Conservation (phyloP, 495 filamentous ascomycete genomes). For the Talaromyces liani region DNA sequence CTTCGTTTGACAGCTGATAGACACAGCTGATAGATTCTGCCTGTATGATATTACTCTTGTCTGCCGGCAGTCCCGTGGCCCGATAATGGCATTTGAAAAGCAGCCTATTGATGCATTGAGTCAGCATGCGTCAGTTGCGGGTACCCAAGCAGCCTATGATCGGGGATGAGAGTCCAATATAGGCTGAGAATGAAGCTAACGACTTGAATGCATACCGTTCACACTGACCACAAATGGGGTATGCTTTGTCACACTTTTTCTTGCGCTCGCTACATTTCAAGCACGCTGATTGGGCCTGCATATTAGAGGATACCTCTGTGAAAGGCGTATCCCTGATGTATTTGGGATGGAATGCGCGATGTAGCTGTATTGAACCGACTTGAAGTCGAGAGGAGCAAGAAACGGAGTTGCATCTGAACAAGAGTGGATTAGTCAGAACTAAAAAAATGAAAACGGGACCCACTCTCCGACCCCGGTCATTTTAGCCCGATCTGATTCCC, state of each 20-base stretch:
- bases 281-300: neutral
- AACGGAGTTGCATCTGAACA: neutral
- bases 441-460: neutral
- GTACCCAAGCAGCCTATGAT: neutral
- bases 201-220: neutral
- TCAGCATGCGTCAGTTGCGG: neutral
- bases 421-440: neutral
- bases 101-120: neutral
- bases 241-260: conserved; percentile 5
- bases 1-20: neutral
- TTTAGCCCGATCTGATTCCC: neutral
- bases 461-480: neutral
- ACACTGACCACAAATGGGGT: neutral
- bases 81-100: conserved; percentile 5
- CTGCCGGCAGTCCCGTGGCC: neutral
- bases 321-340: no score
- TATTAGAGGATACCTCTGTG: neutral
- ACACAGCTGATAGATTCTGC: neutral
- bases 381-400: neutral
- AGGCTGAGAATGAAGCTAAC: neutral
- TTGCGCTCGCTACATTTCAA: conserved; percentile 3
- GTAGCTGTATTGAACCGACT: neutral
- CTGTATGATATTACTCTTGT: neutral
- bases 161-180: neutral
- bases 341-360: no score